Percentiles rank a stretch among this genome's conserved stretches.
These are phyloP conservation scores for Malus orientalis DNA, from an alignment of 306 rosid species.

Conservation along the genomic window DNA sequence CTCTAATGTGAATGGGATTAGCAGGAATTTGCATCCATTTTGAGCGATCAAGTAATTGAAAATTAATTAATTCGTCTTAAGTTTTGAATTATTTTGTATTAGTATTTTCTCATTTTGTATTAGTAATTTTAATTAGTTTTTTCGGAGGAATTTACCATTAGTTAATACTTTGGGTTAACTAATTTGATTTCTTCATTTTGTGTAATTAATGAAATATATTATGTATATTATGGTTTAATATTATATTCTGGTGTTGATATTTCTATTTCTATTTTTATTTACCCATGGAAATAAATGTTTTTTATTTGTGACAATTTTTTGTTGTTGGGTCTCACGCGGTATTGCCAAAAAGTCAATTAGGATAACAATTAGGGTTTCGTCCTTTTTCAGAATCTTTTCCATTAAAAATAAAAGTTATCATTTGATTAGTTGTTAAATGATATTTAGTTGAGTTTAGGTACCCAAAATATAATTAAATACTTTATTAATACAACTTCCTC, in stretches of 20 bases:
- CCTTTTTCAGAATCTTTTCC: not conserved
- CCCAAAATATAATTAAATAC: too few relatives aligned
- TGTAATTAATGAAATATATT: not conserved
- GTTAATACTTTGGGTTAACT: not conserved
- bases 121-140: not conserved
- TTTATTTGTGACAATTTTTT: not conserved
- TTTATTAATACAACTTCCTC: not conserved
- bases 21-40: slow-evolving; percentile 45
- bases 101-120: not conserved
- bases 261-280: not conserved
- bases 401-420: not conserved
- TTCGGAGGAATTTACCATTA: not conserved
- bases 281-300: not conserved
- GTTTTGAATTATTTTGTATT: not conserved
- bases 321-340: not conserved
- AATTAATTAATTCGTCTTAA: too few relatives aligned
- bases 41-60: slow-evolving; percentile 14
- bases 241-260: not conserved
- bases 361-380: not conserved
- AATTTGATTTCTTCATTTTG: not conserved
- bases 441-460: too few relatives aligned
- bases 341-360: not conserved
- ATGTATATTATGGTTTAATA: not conserved
- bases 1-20: slow-evolving; percentile 35
- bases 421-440: not conserved